Evolutionary conservation across 2,329 filamentous ascomycete genomes (phyloP), one percentile per base, ranked within the genome.

Genomic region (Penicillium sp.): DNA sequence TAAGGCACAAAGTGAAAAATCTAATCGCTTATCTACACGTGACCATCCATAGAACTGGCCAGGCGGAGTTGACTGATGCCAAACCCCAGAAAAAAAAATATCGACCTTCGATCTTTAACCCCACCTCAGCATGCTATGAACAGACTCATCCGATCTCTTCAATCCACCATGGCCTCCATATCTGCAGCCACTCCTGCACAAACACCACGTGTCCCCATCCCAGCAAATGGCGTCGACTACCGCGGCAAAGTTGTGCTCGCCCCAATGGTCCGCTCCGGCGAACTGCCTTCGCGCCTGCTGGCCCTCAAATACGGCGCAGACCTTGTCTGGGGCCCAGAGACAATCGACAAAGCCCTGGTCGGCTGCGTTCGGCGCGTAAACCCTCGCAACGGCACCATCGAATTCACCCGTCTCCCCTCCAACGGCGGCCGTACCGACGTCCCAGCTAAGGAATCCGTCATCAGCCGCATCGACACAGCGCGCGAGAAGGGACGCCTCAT

Each of bases 211-310:
- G 89, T 96, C 35, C 88, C 91, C 49, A 96, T 97, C 63, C 93
- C 93, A 61, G 83, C 81, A 58, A 89, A 89, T 73, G 93, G 93
- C 49, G 92, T 96, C 68, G 92, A 97, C 79, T 97, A 97, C 76
- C 85, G 93, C 65, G 89, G 89, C 75, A 97, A 95, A 75, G 78
- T 97, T 62, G 94, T 97, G 43, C 88, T 99, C 60, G 94, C 94
- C 58, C 94, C 94, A 40, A 99, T 99, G 94, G 93, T 97, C 55
- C 89, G 94, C 64, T 96, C 91, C n/a, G 94, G 94, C 70, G 94
- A 99, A 79, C 80, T 97, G 57, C 93, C 94, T 3, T 94, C 90
- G 37, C 87, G 94, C 55, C 82, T 99, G 25, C 77, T 96, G 42
- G 90, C 94, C 29, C 84, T 99, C 58, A 89, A 95, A 69, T 97